Conservation (phyloP, 805 yeast species). For the Allodekkera sacchari region DNA sequence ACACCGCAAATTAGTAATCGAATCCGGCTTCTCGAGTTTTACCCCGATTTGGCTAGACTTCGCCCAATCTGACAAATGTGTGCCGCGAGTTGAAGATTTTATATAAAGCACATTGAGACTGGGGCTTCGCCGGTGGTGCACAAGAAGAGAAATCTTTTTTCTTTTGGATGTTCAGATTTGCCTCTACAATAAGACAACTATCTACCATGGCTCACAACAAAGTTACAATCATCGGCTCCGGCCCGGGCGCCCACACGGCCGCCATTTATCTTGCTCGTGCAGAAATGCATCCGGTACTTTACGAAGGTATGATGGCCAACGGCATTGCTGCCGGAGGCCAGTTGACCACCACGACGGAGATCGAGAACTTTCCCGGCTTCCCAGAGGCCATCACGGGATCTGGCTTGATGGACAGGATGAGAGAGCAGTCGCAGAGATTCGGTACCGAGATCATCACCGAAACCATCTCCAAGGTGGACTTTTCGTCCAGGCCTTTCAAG, state of each 20-base stretch:
- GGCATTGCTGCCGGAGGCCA: slow-evolving; percentile 99
- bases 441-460: slow-evolving; percentile 95
- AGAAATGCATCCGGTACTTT: slow-evolving; percentile 85
- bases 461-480: slow-evolving; percentile 87
- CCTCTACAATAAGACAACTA: not conserved
- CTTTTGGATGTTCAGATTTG: not conserved
- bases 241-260: slow-evolving; percentile 99
- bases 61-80: too few relatives aligned
- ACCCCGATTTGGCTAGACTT: too few relatives aligned
- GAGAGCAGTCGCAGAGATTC: slow-evolving; percentile 74
- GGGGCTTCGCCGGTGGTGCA: too few relatives aligned
- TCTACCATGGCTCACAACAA: slow-evolving; percentile 67
- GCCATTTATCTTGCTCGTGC: slow-evolving; percentile 97
- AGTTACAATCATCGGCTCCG: slow-evolving; percentile 90
- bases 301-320: slow-evolving; percentile 95
- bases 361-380: slow-evolving; percentile 99
- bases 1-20: too few relatives aligned
- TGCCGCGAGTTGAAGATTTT: too few relatives aligned
- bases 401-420: slow-evolving; percentile 89
- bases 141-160: too few relatives aligned
- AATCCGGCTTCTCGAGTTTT: too few relatives aligned
- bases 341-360: slow-evolving; percentile 95
- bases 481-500: slow-evolving; percentile 85
- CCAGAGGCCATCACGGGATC: slow-evolving; percentile 87
- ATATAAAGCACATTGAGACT: too few relatives aligned